Evolutionary conservation across 73 alveolate species (phyloP), one percentile per base, ranked within the genome.

Genomic region (Stentor coeruleus): DNA sequence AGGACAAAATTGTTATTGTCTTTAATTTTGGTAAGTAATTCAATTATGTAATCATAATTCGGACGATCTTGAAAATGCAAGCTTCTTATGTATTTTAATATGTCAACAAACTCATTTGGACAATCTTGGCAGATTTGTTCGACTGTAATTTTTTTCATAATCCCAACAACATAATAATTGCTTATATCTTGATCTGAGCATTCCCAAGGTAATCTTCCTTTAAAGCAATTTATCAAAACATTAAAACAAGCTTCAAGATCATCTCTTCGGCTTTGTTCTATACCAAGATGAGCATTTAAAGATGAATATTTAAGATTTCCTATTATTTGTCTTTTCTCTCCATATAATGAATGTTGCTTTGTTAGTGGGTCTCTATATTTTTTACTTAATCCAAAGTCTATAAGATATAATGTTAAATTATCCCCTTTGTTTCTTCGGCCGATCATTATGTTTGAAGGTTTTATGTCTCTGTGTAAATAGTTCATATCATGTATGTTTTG

Each of bases 371-470:
- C 66, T 49, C 20, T 49, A 20, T 11, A 49, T 49, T 20, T 49
- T 11, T 20, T 11, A 49, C 66, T 49, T 6, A 49, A 20, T 49
- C 66, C 66, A 20, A 49, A 49, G 20, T 49, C 66, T 11, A 49
- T 20, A 49, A 49, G 66, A 20, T 11, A 49, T 11, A 49, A 11
- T 49, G 6, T 49, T 49, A 15, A n/a, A 36, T 82, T n/a, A 35
- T 87, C 77, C 41, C 77, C 75, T 20, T 49, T 49, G n/a, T n/a
- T n/a, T n/a, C n/a, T n/a, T 20, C 20, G 6, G 20, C 66, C 66
- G 6, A 90, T 85, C 42, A 91, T 73, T 81, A 91, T 90, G 59
- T 90, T 90, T 39, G 88, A 88, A 38, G 95, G 97, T 55, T 91
- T 91, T 6, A 91, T 86, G 74, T 91, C 97, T 30, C 97, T 39